Evolutionary conservation across 352 stramenopile genomes (phyloP), one percentile per base, ranked within the genome.

Genomic region (Pythium brachiatum): DNA sequence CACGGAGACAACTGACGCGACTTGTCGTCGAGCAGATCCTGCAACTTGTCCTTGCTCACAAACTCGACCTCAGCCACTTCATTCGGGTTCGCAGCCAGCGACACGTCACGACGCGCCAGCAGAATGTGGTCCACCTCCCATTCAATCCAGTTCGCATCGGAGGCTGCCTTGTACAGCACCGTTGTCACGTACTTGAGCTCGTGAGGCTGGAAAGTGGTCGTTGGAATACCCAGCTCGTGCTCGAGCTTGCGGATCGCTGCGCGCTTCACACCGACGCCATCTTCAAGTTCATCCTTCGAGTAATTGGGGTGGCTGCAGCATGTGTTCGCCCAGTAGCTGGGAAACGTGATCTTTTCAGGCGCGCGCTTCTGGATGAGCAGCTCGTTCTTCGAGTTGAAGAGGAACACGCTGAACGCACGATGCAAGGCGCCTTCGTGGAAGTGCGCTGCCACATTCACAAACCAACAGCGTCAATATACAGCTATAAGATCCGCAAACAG

Each of bases 41-140:
- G 57, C n/a, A 95, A 68, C 7, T 79, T 64, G 25, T 91, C 62
- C 47, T 74, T 74, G 31, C 78, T 74, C 48, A 99, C 81, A 73
- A 94, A 98, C 62, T 97, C 92, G 7, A 92, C 73, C 34, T 88
- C 83, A 21, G 78, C 77, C 21, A 98, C 96, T 72, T 99, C 97
- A 38, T 99, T 97, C 29, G 83, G 72, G 70, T 99, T 97, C 15
- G 96, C 75, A 18, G 93, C 69, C 29, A 99, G 59, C 21, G 72
- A 69, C 11, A 98, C 73, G 12, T 88, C 79, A 0, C 71, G 75
- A 36, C 92, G 91, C 7, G 91, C 87, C 43, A 99, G 93, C 7
- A 99, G 77, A 36, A 99, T 96, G 73, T 99, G 98, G 68, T 99
- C 97, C 73, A 99, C 98, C 70, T 99, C 97, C 69, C 99, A 98